phyloP scores from a whole-genome alignment of 2,329 filamentous ascomycete species.

The Colletotrichum siamense region DNA sequence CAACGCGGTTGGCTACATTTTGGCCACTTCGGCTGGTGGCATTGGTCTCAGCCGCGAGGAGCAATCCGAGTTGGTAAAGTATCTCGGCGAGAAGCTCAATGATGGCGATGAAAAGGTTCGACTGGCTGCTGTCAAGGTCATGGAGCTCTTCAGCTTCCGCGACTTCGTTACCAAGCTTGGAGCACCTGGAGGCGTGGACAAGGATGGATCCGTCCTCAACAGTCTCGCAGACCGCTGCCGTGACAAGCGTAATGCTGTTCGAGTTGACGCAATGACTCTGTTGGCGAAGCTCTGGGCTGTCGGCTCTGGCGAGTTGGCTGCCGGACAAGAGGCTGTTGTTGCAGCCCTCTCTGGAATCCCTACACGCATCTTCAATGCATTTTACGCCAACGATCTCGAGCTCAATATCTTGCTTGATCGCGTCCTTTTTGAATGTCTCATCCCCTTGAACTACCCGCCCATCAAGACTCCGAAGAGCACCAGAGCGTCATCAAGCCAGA shows the following conservation, averaged over 20 bases:
- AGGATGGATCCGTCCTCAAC: constrained; percentile 78
- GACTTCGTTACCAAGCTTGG: constrained; percentile 85
- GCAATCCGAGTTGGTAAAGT: constrained; percentile 75
- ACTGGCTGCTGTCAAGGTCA: constrained; percentile 83
- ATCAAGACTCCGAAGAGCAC: constrained; percentile 58
- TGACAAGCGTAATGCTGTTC: constrained; percentile 82
- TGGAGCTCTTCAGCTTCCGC: constrained; percentile 80
- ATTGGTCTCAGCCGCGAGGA: constrained; percentile 87
- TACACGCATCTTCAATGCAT: constrained; percentile 82
- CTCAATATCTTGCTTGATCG: constrained; percentile 85
- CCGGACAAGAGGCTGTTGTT: constrained; percentile 78
- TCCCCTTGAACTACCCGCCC: constrained; percentile 88
- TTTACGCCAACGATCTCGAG: constrained; percentile 88
- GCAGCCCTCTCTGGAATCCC: constrained; percentile 82
- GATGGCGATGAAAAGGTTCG: constrained; percentile 93
- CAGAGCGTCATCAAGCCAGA: constrained; percentile 57
- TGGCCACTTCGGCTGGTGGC: constrained; percentile 89
- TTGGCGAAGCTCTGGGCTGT: constrained; percentile 93
- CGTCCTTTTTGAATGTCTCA: constrained; percentile 83
- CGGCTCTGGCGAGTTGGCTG: constrained; percentile 83
- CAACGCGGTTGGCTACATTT: constrained; percentile 80
- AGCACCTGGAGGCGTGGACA: constrained; percentile 74
- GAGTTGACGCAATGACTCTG: constrained; percentile 85
- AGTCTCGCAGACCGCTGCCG: constrained; percentile 88
- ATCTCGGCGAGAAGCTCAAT: constrained; percentile 79